Percentiles rank a stretch among this genome's conserved stretches.
These are phyloP conservation scores for Yamadazyma mexicana DNA, from an alignment of 1,139 yeast species.

Conservation along the genomic window DNA sequence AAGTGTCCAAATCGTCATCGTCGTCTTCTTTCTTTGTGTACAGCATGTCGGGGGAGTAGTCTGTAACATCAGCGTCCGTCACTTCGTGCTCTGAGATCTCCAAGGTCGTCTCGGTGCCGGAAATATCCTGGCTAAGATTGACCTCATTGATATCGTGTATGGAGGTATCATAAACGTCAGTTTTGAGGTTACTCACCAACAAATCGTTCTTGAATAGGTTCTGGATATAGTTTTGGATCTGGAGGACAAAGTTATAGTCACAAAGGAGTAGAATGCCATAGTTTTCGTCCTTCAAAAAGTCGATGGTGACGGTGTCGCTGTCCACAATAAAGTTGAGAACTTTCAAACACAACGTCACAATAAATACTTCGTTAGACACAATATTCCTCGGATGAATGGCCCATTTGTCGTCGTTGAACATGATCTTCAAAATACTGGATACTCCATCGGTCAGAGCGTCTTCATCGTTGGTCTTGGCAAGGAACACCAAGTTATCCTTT, in stretches of 20 bases:
- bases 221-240: slow-evolving; percentile 31
- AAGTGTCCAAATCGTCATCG: slow-evolving; percentile 14
- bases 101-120: slow-evolving; percentile 17
- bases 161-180: slow-evolving; percentile 1
- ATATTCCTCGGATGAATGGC: slow-evolving; percentile 12
- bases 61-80: slow-evolving; percentile 1
- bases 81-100: slow-evolving; percentile 16
- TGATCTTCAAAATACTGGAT: slow-evolving; percentile 7
- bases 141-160: slow-evolving; percentile 6
- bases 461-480: slow-evolving; percentile 26
- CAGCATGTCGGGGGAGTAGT: slow-evolving; percentile 4
- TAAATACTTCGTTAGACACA: slow-evolving; percentile 30
- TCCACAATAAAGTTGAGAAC: slow-evolving; percentile 21
- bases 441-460: slow-evolving; percentile 3
- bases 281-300: slow-evolving; percentile 33
- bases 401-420: slow-evolving; percentile 9
- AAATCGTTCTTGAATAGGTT: slow-evolving; percentile 7
- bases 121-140: slow-evolving; percentile 11
- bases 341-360: slow-evolving; percentile 30
- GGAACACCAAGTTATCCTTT: slow-evolving; percentile 33
- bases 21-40: slow-evolving; percentile 6
- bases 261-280: slow-evolving; percentile 31
- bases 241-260: slow-evolving; percentile 27
- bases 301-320: slow-evolving; percentile 18
- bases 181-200: slow-evolving; percentile 2